These are phyloP conservation scores for Cutaneotrichosporon mucoides DNA, from an alignment of 1,284 basidiomycete genomes.

Conservation along the genomic window DNA sequence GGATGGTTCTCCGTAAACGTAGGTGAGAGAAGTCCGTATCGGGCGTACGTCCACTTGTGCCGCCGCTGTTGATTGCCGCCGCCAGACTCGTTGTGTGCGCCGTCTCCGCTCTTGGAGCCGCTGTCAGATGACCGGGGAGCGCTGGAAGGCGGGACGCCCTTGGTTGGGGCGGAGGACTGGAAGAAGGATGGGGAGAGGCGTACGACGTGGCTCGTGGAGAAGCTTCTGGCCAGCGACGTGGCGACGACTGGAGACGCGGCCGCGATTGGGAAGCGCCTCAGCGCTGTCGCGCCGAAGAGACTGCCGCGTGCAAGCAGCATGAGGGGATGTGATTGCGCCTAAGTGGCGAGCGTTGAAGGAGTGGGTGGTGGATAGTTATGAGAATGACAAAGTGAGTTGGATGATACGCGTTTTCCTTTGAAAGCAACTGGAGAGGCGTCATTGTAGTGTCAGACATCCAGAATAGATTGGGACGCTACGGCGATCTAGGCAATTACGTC, in stretches of 20 bases:
- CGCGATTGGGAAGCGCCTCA: neutral
- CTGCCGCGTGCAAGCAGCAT: conserved; percentile 6
- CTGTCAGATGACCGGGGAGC: too few species aligned
- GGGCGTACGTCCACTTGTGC: conserved; percentile 1
- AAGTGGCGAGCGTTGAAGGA: too few species aligned
- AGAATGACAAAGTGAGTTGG: too few species aligned
- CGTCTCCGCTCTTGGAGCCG: neutral
- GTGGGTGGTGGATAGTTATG: too few species aligned
- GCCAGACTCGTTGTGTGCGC: too few species aligned
- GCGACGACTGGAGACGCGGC: neutral
- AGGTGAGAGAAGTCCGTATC: neutral
- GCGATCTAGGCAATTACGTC: too few species aligned
- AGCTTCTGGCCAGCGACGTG: neutral
- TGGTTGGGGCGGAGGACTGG: neutral
- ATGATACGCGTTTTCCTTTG: too few species aligned
- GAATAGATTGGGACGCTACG: too few species aligned
- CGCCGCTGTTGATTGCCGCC: neutral
- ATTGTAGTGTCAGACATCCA: too few species aligned
- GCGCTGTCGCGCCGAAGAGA: neutral
- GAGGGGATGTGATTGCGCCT: too few species aligned
- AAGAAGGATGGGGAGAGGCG: neutral
- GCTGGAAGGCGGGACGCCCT: too few species aligned
- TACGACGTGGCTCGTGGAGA: neutral
- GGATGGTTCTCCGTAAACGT: conserved; percentile 20
- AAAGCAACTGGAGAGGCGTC: too few species aligned